phyloP scores from a whole-genome alignment of 2,329 filamentous ascomycete species.

The Stemphylium vesicarium region DNA sequence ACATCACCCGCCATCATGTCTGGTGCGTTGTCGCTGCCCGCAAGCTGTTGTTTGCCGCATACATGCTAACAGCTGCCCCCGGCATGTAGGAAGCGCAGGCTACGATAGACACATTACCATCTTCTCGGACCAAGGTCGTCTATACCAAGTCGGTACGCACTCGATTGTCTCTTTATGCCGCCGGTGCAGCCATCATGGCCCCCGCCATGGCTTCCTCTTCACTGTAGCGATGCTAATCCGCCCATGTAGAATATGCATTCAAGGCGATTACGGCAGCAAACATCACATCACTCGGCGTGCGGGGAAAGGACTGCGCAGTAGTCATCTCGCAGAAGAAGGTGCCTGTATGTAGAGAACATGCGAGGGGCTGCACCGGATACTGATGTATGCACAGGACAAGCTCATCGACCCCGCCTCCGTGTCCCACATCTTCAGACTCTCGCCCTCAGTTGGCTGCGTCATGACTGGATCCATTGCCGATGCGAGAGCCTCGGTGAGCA shows the following conservation, averaged over 20 bases:
- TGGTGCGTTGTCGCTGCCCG: constrained; percentile 42
- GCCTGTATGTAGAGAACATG: constrained; percentile 69
- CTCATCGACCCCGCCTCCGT: constrained; percentile 97
- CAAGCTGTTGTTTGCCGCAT: constrained; percentile 20
- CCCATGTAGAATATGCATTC: constrained; percentile 91
- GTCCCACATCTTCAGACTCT: constrained; percentile 96
- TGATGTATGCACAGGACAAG: constrained; percentile 74
- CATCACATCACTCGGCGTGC: constrained; percentile 95
- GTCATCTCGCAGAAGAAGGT: constrained; percentile 99
- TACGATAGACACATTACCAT: constrained; percentile 99
- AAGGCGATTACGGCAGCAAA: constrained; percentile 99
- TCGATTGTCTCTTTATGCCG: constrained; percentile 6
- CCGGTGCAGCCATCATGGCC: neutral
- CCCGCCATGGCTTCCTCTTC: neutral
- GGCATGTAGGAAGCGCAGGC: constrained; percentile 58
- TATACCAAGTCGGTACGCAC: constrained; percentile 97
- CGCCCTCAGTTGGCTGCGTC: constrained; percentile 93
- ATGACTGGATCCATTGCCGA: constrained; percentile 99
- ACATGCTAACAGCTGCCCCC: constrained; percentile 39
- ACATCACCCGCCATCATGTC: constrained; percentile 47
- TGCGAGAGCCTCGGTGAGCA: constrained; percentile 88
- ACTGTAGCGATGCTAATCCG: constrained; percentile 21
- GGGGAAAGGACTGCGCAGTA: constrained; percentile 96
- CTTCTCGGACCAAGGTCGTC: constrained; percentile 96
- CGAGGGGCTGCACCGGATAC: constrained; percentile 6